Base-by-base conservation (phyloP, 1,139 yeast species). In the Scheffersomyces quercinus region DNA sequence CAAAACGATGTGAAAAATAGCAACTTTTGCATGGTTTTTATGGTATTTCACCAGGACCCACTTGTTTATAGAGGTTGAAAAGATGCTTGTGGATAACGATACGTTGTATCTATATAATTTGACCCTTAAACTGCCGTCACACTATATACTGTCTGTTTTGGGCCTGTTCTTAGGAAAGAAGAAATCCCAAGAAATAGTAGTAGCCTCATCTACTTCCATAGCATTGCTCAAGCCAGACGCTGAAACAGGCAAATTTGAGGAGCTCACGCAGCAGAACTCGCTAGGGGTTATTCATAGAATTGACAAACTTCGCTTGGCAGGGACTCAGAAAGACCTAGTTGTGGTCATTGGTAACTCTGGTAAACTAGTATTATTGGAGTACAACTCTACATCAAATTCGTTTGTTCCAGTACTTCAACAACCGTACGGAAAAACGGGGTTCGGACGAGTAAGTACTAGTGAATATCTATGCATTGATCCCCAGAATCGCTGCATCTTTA, bases 321-420 rank as follows among this genome's bases (percentile, higher is more conserved):
- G 85, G 0, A 62, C 80, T 0, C 59, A 69, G 0, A 71, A 70
- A 42, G 95, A 88, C 52, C 69, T 70, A 33, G 53, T 91, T 24
- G 77, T 85, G n/a, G 62, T 89, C 3, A 79, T 95, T 0, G 81
- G 95, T 0, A 98, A 91, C 58, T 80, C 96, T 1, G 98, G 98
- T 0, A 80, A 81, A 44, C 53, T 90, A 15, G 69, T 84, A 0
- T 62, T 91, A 0, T 62, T 85, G 12, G 80, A 79, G 49, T 80
- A 76, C 53, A 71, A 77, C 38, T 50, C 60, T 0, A 63, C 60
- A 1, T 48, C 59, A 10, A 61, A 68, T 26, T 60, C 59, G 41
- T 83, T 89, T 53, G 66, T 65, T 12, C 67, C 82, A 0, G 50
- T 82, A 1, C 68, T 75, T 37, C 82, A 82, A 48, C 93, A 86